Evolutionary conservation across 345 rosid genomes (phyloP).

Genomic region (Brassica juncea): DNA sequence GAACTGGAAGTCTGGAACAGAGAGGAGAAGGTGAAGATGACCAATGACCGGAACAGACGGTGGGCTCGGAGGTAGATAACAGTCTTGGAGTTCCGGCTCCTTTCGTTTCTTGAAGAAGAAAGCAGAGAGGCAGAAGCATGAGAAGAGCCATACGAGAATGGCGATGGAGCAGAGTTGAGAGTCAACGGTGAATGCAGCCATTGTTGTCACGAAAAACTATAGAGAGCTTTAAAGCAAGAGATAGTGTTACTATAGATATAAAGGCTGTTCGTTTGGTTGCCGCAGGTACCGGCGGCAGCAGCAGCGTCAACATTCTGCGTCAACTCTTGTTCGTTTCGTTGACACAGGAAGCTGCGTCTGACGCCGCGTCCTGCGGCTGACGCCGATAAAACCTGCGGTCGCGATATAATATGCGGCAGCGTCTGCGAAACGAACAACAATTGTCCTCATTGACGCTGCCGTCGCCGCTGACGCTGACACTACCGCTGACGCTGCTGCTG

Average conservation of each 20-base stretch:
- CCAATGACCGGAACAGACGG: conserved; percentile 46
- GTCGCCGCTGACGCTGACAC: too few species aligned
- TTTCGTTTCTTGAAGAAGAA: conserved; percentile 34
- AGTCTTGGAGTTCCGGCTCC: conserved; percentile 4
- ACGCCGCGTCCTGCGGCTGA: too few species aligned
- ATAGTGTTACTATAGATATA: not conserved
- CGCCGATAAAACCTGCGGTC: too few species aligned
- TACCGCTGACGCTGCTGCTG: too few species aligned
- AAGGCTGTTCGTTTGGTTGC: too few species aligned
- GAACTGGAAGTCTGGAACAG: conserved; percentile 12
- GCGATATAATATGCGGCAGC: too few species aligned
- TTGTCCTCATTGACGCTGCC: too few species aligned
- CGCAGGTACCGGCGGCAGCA: too few species aligned
- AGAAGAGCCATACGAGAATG: conserved; percentile 20
- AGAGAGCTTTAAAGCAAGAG: conserved; percentile 8
- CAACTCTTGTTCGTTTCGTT: too few species aligned
- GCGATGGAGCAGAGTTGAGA: conserved; percentile 32
- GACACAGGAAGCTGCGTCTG: too few species aligned
- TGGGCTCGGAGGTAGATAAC: conserved; percentile 50
- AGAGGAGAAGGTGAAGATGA: conserved; percentile 48
- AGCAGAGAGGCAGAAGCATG: conserved; percentile 22
- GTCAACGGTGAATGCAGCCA: conserved; percentile 32
- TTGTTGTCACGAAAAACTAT: conserved; percentile 27
- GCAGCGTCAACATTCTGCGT: too few species aligned
- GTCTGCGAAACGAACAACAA: too few species aligned